phyloP scores from a whole-genome alignment of 169 alveolate species.

The Cryptosporidium ryanae region DNA sequence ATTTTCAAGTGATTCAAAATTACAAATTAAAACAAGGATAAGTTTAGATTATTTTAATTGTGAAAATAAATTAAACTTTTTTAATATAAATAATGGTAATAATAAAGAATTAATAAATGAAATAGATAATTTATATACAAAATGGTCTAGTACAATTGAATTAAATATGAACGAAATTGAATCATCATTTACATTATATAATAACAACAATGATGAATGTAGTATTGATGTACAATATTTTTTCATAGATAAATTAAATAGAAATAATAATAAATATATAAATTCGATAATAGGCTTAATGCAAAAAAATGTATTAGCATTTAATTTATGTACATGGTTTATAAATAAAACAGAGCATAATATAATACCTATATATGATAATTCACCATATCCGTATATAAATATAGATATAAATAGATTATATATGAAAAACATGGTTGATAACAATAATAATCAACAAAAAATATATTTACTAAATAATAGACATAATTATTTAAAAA shows the following conservation, averaged over 20 bases:
- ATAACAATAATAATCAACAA: not conserved
- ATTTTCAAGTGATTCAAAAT: slow-evolving; percentile 34
- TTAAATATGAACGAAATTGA: slow-evolving; percentile 17
- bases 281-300: slow-evolving; percentile 14
- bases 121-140: not conserved
- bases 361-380: slow-evolving; percentile 49
- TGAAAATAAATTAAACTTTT: not conserved
- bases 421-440: not conserved
- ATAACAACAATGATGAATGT: not conserved
- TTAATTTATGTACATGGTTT: slow-evolving; percentile 53
- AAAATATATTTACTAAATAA: slow-evolving; percentile 29
- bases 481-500: slow-evolving; percentile 47
- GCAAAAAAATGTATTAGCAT: slow-evolving; percentile 42
- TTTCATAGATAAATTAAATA: slow-evolving; percentile 1
- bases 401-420: not conserved
- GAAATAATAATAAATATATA: not conserved
- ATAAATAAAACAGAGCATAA: slow-evolving; percentile 49
- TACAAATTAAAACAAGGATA: slow-evolving; percentile 39
- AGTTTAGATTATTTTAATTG: not conserved
- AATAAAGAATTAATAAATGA: not conserved
- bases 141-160: slow-evolving; percentile 44
- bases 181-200: slow-evolving; percentile 17
- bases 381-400: slow-evolving; percentile 57
- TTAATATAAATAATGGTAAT: not conserved
- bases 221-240: slow-evolving; percentile 34